Conservation (phyloP, 192 early-diverging fungal species). For the Coemansia brasiliensis region DNA sequence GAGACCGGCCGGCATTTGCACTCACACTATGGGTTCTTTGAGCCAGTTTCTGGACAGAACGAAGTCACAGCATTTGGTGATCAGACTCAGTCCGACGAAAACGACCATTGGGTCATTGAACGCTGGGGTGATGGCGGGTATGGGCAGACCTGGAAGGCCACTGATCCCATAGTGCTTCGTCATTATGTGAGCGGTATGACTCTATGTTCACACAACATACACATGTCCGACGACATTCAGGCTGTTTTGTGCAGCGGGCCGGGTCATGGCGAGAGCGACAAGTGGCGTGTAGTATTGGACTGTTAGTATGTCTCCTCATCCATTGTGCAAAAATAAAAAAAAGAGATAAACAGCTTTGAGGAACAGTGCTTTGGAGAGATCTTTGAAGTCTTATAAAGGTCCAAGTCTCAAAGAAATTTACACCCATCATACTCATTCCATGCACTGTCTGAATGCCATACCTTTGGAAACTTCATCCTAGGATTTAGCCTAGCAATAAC, state of each 20-base stretch:
- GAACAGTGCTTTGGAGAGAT: too few species aligned
- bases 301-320: too few species aligned
- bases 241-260: conserved; percentile 56
- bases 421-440: too few species aligned
- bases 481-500: too few species aligned
- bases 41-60: conserved; percentile 57
- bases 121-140: conserved; percentile 51
- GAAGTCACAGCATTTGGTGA: conserved; percentile 60
- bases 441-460: too few species aligned
- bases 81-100: conserved; percentile 52
- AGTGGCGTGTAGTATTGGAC: conserved; percentile 45
- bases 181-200: conserved; percentile 56
- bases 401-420: too few species aligned
- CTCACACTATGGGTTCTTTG: conserved; percentile 56
- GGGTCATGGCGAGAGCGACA: conserved; percentile 60
- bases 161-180: conserved; percentile 48
- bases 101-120: conserved; percentile 61
- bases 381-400: too few species aligned
- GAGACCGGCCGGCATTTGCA: conserved; percentile 58
- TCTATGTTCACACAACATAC: conserved; percentile 54
- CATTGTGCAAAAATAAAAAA: too few species aligned
- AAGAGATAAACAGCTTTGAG: too few species aligned
- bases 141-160: conserved; percentile 53
- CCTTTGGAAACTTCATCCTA: too few species aligned
- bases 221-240: conserved; percentile 45